phyloP scores from a whole-genome alignment of 176 grass and related monocot species.

The Bolboschoenus planiculmis region DNA sequence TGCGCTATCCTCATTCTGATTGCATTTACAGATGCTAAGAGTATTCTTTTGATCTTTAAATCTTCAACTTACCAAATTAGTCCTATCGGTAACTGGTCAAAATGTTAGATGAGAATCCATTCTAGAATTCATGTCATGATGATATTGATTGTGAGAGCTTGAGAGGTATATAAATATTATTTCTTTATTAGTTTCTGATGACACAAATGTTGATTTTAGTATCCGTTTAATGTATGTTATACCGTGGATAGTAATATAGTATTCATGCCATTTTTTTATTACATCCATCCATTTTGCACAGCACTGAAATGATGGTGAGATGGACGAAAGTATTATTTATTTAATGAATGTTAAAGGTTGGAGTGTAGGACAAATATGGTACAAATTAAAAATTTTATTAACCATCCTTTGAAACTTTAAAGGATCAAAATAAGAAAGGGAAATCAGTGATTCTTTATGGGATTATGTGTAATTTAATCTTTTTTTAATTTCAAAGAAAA shows the following conservation, averaged over 20 bases:
- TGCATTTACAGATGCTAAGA: background rate
- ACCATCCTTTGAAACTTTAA: background rate
- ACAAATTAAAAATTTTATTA: background rate
- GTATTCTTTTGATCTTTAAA: background rate
- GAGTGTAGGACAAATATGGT: background rate
- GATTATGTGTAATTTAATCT: background rate
- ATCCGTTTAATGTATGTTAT: background rate
- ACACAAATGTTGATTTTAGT: background rate
- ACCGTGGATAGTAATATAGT: background rate
- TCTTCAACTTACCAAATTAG: background rate
- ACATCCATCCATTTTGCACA: background rate
- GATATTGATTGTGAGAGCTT: background rate
- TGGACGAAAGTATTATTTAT: background rate
- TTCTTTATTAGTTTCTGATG: background rate
- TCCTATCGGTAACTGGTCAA: background rate
- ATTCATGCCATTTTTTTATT: background rate
- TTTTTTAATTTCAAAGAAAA: background rate
- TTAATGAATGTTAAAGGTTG: background rate
- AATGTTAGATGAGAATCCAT: background rate
- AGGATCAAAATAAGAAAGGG: background rate
- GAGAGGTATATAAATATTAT: background rate
- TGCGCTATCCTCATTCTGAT: background rate
- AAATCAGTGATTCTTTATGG: background rate
- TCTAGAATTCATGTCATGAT: background rate
- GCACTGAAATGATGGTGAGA: background rate